Evolutionary conservation across 306 rosid species (phyloP), one percentile per base, ranked within the genome.

Genomic region (Dalbergia oliveri): DNA sequence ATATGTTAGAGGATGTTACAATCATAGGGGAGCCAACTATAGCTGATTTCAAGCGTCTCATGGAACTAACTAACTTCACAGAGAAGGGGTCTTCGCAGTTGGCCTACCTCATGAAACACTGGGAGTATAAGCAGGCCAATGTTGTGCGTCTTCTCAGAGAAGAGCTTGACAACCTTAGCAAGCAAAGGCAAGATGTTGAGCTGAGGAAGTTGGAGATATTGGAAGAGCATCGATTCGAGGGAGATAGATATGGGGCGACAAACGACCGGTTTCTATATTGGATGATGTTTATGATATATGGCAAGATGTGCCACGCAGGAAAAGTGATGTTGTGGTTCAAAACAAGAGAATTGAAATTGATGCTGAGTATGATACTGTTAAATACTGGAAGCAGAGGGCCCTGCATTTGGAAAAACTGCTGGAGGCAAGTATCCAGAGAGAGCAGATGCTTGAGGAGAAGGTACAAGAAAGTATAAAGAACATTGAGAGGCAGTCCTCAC

Each of bases 71-170:
- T 16, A 86, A 86, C 67, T 89, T 84, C 16, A 88, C 94, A 16
- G 98, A 93, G 9, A 88, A 85, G 54, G 98, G 98, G 34, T 90
- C 97, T 59, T 87, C 93, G 64, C 98, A 93, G 85, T 66, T 93
- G 63, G 88, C 96, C 0, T 86, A 81, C 74, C 93, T 93, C 34
- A 89, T 91, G 72, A 93, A 93, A 73, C 86, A 87, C 70, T 91
- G 97, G 98, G 97, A 93, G 66, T 90, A 93, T 50, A 90, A 85
- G 81, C 97, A 93, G 72, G 94, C 98, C 66, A 91, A 93, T 41
- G 93, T 82, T 0, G 98, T 75, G 6, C 91, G 98, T 6, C 97
- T 93, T 39, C 92, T 93, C 14, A 84, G 84, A 67, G 98, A 93
- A 88, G 98, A 93, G 76, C 91, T 91, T 3, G 97, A 90, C 84